A percentile compares a stretch with the other conserved stretches of the same genome.
Conservation (phyloP, 805 yeast genomes). For the Saccharomycopsis sp. region DNA sequence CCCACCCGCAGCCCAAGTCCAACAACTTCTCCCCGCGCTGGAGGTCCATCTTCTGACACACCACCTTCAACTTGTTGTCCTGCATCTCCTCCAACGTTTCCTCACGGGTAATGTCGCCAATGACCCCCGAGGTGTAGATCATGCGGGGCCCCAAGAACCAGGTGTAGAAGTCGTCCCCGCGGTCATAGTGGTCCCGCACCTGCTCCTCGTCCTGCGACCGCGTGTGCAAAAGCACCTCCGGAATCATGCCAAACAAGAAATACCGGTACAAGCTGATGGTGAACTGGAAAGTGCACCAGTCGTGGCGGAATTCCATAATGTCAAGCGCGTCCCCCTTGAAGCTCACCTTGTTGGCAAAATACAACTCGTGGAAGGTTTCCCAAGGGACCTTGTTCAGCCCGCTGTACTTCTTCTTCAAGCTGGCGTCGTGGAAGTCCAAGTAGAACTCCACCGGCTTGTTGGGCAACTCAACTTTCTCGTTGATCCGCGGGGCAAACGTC, state of each 20-base stretch:
- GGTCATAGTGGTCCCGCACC: slow-evolving; percentile 90
- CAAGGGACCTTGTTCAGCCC: slow-evolving; percentile 84
- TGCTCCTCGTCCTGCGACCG: slow-evolving; percentile 94
- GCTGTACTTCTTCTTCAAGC: slow-evolving; percentile 54
- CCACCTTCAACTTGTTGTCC: slow-evolving; percentile 81
- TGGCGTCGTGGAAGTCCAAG: slow-evolving; percentile 71
- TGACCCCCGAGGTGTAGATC: slow-evolving; percentile 85
- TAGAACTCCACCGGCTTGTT: slow-evolving; percentile 70
- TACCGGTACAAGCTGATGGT: slow-evolving; percentile 68
- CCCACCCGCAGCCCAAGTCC: slow-evolving; percentile 96
- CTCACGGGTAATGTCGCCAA: slow-evolving; percentile 57
- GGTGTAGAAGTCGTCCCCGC: slow-evolving; percentile 91
- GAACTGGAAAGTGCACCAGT: slow-evolving; percentile 80
- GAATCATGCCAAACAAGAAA: slow-evolving; percentile 81
- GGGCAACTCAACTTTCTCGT: slow-evolving; percentile 69
- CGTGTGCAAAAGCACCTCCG: slow-evolving; percentile 87
- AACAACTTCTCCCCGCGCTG: slow-evolving; percentile 64
- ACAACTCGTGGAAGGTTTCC: slow-evolving; percentile 87
- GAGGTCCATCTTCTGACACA: slow-evolving; percentile 77
- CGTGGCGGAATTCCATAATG: slow-evolving; percentile 78
- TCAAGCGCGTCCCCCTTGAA: slow-evolving; percentile 86
- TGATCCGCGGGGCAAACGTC: slow-evolving; percentile 70
- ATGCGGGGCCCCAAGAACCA: slow-evolving; percentile 93
- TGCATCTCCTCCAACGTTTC: slow-evolving; percentile 76
- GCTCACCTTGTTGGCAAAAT: slow-evolving; percentile 72